phyloP scores from a whole-genome alignment of 2,329 filamentous ascomycete species.

The Byssothecium circinans region DNA sequence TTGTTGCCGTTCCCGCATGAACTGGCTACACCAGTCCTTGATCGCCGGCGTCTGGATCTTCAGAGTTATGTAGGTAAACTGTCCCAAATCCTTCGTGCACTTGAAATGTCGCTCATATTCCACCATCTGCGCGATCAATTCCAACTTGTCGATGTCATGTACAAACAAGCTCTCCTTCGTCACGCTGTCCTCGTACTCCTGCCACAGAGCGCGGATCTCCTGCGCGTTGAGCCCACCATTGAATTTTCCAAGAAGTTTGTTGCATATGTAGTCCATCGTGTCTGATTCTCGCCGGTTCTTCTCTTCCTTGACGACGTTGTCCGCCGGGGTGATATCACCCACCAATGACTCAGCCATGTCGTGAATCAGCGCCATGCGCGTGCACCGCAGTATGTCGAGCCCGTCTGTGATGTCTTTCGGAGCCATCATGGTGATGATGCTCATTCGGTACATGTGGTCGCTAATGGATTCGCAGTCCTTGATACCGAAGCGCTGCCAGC shows the following conservation, averaged over 20 bases:
- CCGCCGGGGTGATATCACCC: constrained; percentile 93
- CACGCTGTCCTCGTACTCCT: constrained; percentile 88
- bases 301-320: constrained; percentile 80
- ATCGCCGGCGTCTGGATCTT: constrained; percentile 77
- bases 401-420: constrained; percentile 70
- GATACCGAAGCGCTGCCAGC: constrained; percentile 89
- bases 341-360: constrained; percentile 97
- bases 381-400: constrained; percentile 80
- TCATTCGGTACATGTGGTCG: constrained; percentile 99
- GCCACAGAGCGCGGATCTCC: constrained; percentile 80
- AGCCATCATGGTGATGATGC: constrained; percentile 89
- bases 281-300: constrained; percentile 84
- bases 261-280: constrained; percentile 89
- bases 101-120: constrained; percentile 83
- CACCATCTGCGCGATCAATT: constrained; percentile 90
- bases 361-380: constrained; percentile 93
- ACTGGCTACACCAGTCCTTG: constrained; percentile 73
- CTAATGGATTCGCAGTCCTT: constrained; percentile 79
- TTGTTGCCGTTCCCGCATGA: constrained; percentile 73
- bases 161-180: constrained; percentile 88
- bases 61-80: constrained; percentile 79
- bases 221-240: constrained; percentile 69
- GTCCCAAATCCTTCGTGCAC: constrained; percentile 72
- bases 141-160: constrained; percentile 97
- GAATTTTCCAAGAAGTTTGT: constrained; percentile 71